Evolutionary conservation across 176 grass and related monocot species (phyloP).

Genomic region (Carex kokanica): DNA sequence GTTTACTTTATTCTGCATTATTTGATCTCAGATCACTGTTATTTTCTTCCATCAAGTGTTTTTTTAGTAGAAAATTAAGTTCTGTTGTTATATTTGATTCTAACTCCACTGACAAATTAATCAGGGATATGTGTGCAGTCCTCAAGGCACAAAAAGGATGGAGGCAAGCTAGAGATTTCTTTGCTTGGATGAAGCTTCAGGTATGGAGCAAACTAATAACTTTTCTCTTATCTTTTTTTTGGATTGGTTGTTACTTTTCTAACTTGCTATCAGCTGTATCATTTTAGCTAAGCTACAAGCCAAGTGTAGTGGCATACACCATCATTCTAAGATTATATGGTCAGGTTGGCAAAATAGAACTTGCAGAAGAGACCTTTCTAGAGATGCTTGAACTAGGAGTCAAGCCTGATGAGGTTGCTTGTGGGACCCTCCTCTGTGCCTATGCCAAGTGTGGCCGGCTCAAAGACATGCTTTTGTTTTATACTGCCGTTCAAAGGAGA

Average conservation of each 20-base stretch:
- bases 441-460: slow-evolving; percentile 78
- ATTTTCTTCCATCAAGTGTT: neutral
- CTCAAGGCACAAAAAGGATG: slow-evolving; percentile 84
- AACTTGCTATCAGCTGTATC: neutral
- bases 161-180: slow-evolving; percentile 83
- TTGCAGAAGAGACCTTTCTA: slow-evolving; percentile 76
- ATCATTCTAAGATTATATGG: slow-evolving; percentile 71
- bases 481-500: slow-evolving; percentile 47
- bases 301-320: slow-evolving; percentile 82
- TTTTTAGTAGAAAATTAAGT: slow-evolving; percentile 2
- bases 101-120: neutral
- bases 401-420: slow-evolving; percentile 80
- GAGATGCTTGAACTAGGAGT: slow-evolving; percentile 88
- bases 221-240: slow-evolving; percentile 3
- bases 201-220: slow-evolving; percentile 10
- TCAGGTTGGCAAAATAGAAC: slow-evolving; percentile 59
- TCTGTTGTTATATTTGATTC: neutral
- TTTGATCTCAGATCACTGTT: neutral
- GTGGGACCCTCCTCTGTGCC: slow-evolving; percentile 79
- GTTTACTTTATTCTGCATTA: neutral
- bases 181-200: slow-evolving; percentile 95
- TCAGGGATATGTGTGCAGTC: slow-evolving; percentile 86
- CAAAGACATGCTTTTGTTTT: slow-evolving; percentile 85
- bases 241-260: neutral
- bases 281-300: slow-evolving; percentile 78